Base-by-base conservation (phyloP, 805 yeast species). In the Candida easanensis region DNA sequence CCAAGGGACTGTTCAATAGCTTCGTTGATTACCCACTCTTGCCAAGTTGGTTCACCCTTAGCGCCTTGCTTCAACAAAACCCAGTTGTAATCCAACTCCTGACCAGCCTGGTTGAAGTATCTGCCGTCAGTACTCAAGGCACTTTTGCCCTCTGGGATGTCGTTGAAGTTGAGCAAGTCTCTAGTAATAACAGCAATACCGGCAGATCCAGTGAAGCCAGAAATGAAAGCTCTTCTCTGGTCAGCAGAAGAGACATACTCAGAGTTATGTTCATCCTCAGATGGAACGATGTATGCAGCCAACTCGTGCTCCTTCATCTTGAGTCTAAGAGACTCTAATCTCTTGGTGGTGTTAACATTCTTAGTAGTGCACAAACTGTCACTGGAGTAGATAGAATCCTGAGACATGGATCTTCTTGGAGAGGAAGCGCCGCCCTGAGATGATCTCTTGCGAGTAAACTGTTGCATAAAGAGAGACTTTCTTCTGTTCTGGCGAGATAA, bases 81-180 rank as follows among this genome's bases (percentile, higher is more conserved):
- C 98, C 98, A 93, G 57, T 80, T 80, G 30, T 64, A 57, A 60
- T 88, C 95, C 42, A 93, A 69, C 65, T 93, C 93, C 45, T 82
- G 78, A 18, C 76, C 79, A 1, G 98, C 98, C 66, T 93, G 99
- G 46, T 87, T 70, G 63, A 88, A 93, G 67, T 93, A 93, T 51
- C 99, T 74, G 2, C 98, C 98, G 64, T 93, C 99, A 0, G 99
- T 93, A 8, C 95, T 80, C 39, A 93, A 66, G 0, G 84, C 86
- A 13, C 96, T 95, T 36, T 79, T 76, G 1, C 88, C 88, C 10
- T 65, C 67, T 18, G 77, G 69, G 2, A 56, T 54, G 1, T 68
- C 73, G 39, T 65, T 72, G 54, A 70, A 64, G 23, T 65, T 64
- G 32, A 71, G 54, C 6, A 68, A 49, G 41, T 72, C 71, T 34